A percentile compares a stretch with the other conserved stretches of the same genome.
Evolutionary conservation across 2,329 filamentous ascomycete species (phyloP).

Genomic region (Dactylellina sp.): DNA sequence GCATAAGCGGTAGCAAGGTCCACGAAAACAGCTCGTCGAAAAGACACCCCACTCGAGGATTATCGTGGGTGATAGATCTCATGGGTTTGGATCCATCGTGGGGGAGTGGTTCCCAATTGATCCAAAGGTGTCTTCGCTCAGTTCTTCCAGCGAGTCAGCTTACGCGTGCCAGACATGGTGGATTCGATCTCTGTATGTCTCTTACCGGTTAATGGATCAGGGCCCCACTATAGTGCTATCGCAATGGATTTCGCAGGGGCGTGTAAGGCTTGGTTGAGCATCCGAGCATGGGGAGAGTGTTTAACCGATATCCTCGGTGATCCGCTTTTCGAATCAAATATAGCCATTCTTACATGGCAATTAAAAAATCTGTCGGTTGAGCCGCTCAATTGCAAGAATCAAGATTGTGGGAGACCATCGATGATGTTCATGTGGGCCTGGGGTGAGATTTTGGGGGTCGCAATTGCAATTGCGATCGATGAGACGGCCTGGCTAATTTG

Average conservation of each 20-base stretch:
- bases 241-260: too few species aligned
- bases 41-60: constrained; percentile 10
- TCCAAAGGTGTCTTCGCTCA: not conserved
- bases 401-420: constrained; percentile 11
- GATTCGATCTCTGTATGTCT: constrained; percentile 18
- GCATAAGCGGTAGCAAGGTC: constrained; percentile 33
- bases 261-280: constrained; percentile 23
- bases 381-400: constrained; percentile 30
- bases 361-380: constrained; percentile 21
- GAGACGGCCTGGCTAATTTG: constrained; percentile 48
- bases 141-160: constrained; percentile 30
- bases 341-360: constrained; percentile 15
- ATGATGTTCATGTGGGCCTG: constrained; percentile 23
- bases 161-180: constrained; percentile 23
- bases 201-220: constrained; percentile 44
- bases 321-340: constrained; percentile 24
- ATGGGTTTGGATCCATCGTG: constrained; percentile 15
- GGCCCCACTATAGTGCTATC: constrained; percentile 24
- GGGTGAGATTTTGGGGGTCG: constrained; percentile 31
- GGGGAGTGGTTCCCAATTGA: constrained; percentile 14
- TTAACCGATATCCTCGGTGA: constrained; percentile 42
- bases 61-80: not conserved
- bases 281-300: constrained; percentile 22
- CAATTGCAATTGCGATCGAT: constrained; percentile 1
- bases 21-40: constrained; percentile 15